A percentile compares a stretch with the other conserved stretches of the same genome.
These are phyloP conservation scores for Pythium apleroticum DNA, from an alignment of 352 stramenopile genomes.

Conservation along the genomic window DNA sequence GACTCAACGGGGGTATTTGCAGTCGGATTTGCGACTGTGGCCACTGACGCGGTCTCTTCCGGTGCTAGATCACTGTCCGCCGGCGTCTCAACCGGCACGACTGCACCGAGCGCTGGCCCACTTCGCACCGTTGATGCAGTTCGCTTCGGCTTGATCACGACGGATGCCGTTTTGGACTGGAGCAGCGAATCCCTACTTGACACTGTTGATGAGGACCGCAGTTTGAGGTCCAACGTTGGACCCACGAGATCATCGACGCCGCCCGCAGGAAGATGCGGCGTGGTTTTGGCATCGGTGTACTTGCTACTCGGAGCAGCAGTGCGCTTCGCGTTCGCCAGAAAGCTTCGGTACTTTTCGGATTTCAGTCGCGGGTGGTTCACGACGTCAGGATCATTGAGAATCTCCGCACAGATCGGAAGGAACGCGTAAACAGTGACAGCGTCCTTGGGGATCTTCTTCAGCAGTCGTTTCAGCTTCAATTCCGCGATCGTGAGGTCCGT, in stretches of 20 bases:
- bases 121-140: neutral
- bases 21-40: neutral
- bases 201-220: neutral
- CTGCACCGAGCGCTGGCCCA: neutral
- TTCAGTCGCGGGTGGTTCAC: conserved; percentile 1
- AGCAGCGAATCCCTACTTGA: neutral
- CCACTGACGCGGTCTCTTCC: neutral
- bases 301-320: neutral
- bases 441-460: conserved; percentile 19
- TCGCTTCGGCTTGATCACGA: neutral
- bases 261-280: neutral
- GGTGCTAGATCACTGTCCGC: neutral
- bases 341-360: conserved; percentile 1
- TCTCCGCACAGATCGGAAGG: conserved; percentile 2
- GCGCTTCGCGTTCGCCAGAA: neutral
- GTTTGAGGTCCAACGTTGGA: neutral
- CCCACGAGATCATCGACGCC: neutral
- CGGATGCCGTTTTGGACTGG: neutral
- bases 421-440: neutral
- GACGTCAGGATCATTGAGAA: conserved; percentile 12
- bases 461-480: conserved; percentile 4
- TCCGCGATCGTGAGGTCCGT: conserved; percentile 11
- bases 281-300: neutral
- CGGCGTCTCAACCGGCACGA: neutral
- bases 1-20: neutral